Conservation (phyloP, 495 filamentous ascomycete species). For the Elasticomyces elasticus region DNA sequence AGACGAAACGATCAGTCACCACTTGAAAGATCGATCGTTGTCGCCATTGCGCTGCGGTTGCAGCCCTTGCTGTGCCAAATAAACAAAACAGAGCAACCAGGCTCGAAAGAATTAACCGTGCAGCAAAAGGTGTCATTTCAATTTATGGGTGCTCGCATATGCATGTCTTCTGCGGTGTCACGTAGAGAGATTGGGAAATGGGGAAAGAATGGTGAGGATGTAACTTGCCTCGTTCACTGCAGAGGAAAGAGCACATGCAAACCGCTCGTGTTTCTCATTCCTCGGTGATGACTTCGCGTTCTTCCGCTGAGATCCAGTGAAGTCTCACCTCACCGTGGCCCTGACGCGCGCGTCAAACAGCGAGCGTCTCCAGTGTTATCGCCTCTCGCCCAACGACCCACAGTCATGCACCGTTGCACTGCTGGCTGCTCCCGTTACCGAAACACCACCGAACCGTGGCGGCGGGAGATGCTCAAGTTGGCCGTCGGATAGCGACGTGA, state of each 20-base stretch:
- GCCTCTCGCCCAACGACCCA: too few species aligned
- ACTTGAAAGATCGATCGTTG: slow-evolving; percentile 60
- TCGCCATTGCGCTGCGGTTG: slow-evolving; percentile 25
- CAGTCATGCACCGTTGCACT: too few species aligned
- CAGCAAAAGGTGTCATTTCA: not conserved
- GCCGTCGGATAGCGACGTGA: not conserved
- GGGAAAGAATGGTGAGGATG: not conserved
- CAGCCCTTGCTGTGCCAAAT: slow-evolving; percentile 5
- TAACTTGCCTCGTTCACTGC: not conserved
- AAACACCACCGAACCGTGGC: too few species aligned
- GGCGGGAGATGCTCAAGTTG: too few species aligned
- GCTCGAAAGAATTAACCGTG: not conserved
- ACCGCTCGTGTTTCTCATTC: too few species aligned
- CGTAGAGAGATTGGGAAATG: not conserved
- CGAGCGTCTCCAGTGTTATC: not conserved
- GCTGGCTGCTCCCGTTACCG: not conserved
- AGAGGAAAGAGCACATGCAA: too few species aligned
- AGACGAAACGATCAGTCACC: slow-evolving; percentile 50
- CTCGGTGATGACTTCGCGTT: not conserved
- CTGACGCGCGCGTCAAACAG: not conserved
- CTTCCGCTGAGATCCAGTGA: not conserved
- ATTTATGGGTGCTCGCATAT: not conserved
- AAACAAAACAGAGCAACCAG: not conserved
- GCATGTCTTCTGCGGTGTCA: not conserved
- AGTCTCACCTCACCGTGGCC: not conserved